These are phyloP conservation scores for Lichtheimia ornata DNA, from an alignment of 371 early-diverging fungal genomes.

Conservation along the genomic window DNA sequence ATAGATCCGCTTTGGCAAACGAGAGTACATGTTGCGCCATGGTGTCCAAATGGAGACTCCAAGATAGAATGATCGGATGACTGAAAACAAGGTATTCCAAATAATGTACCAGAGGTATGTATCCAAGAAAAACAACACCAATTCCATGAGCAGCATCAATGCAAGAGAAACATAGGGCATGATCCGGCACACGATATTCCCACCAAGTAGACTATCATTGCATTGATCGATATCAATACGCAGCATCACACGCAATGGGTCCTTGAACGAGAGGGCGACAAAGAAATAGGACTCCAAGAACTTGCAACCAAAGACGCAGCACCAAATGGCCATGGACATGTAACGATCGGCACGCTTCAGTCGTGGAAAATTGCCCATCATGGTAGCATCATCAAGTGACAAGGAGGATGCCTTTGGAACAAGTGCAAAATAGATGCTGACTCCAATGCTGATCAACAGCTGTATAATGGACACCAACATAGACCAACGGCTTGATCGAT, in stretches of 20 bases:
- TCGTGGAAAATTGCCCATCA: conserved; percentile 64
- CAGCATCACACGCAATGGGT: conserved; percentile 70
- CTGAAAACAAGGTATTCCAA: conserved; percentile 80
- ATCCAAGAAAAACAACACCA: conserved; percentile 84
- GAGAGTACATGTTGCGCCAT: conserved; percentile 85
- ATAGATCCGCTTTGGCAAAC: conserved; percentile 81
- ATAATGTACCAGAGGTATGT: conserved; percentile 91
- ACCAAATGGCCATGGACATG: conserved; percentile 77
- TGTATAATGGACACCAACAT: conserved; percentile 64
- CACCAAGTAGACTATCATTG: conserved; percentile 48
- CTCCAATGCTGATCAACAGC: conserved; percentile 62
- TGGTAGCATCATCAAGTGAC: neutral
- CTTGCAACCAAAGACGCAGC: conserved; percentile 75
- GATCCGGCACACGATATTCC: conserved; percentile 52
- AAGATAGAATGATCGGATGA: conserved; percentile 74
- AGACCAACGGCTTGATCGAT: conserved; percentile 40
- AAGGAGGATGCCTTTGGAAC: conserved; percentile 38
- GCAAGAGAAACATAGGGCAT: conserved; percentile 70
- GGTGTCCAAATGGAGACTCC: conserved; percentile 87
- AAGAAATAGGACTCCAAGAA: conserved; percentile 81
- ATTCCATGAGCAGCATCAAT: conserved; percentile 73
- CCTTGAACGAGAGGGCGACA: conserved; percentile 78
- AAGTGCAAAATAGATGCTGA: conserved; percentile 66
- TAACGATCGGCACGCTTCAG: conserved; percentile 67
- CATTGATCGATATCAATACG: conserved; percentile 56